A percentile compares a stretch with the other conserved stretches of the same genome.
These are phyloP conservation scores for Fusarium sacchari DNA, from an alignment of 2,329 filamentous ascomycete species.

Conservation along the genomic window DNA sequence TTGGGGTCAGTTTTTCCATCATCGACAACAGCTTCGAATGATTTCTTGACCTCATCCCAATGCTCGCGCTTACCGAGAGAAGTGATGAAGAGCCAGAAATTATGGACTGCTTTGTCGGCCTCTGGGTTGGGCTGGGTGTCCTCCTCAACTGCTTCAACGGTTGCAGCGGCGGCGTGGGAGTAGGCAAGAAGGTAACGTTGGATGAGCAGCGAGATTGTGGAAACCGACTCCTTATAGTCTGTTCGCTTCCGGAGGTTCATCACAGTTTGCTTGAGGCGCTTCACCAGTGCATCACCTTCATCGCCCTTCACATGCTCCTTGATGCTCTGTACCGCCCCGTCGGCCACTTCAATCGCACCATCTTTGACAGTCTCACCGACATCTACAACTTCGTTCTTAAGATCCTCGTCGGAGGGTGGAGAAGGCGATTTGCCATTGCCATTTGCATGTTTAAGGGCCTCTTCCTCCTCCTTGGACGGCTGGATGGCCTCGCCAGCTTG, in stretches of 20 bases:
- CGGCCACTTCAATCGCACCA: constrained; percentile 62
- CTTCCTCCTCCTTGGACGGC: constrained; percentile 70
- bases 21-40: constrained; percentile 75
- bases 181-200: constrained; percentile 83
- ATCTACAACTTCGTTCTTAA: constrained; percentile 66
- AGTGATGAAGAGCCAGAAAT: constrained; percentile 83
- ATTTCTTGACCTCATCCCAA: constrained; percentile 79
- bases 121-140: constrained; percentile 79
- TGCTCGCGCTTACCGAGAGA: constrained; percentile 79
- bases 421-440: constrained; percentile 42
- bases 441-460: constrained; percentile 56
- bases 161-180: constrained; percentile 75
- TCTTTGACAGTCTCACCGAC: constrained; percentile 65
- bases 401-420: constrained; percentile 68
- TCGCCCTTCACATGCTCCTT: constrained; percentile 77
- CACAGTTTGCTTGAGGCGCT: constrained; percentile 81
- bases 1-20: constrained; percentile 82
- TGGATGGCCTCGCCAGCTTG: constrained; percentile 78
- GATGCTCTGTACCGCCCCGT: constrained; percentile 75
- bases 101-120: constrained; percentile 77
- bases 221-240: constrained; percentile 89
- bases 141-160: constrained; percentile 72
- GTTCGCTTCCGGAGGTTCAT: constrained; percentile 76
- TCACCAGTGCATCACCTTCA: constrained; percentile 76
- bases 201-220: constrained; percentile 78